phyloP scores from a whole-genome alignment of 257 asterid genomes.

The Ligustrum vulgare region DNA sequence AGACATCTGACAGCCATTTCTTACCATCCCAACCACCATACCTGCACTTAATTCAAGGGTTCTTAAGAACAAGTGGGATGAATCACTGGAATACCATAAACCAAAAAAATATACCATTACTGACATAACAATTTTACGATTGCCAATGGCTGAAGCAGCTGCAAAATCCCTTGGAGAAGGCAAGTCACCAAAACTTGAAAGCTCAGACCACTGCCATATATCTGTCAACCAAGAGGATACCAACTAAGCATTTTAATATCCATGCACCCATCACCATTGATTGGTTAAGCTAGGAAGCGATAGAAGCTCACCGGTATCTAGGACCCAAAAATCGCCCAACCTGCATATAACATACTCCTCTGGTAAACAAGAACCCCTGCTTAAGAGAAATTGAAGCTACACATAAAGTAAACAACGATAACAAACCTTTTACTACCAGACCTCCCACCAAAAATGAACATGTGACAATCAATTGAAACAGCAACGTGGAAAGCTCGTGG shows the following conservation, averaged over 20 bases:
- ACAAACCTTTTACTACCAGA: constrained; percentile 78
- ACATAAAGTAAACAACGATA: constrained; percentile 12
- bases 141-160: constrained; percentile 91
- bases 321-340: constrained; percentile 98
- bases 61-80: constrained; percentile 22
- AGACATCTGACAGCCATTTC: constrained; percentile 97
- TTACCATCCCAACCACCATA: constrained; percentile 99
- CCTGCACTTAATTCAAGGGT: constrained; percentile 49
- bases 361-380: constrained; percentile 18
- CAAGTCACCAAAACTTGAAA: constrained; percentile 94
- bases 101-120: constrained; percentile 18
- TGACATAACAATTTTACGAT: constrained; percentile 89
- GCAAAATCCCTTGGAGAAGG: constrained; percentile 97
- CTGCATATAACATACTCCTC: constrained; percentile 45
- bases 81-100: constrained; percentile 23
- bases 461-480: constrained; percentile 85
- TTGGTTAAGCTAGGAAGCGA: constrained; percentile 12
- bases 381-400: constrained; percentile 16
- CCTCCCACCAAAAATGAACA: constrained; percentile 97
- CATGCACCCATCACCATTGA: constrained; percentile 7
- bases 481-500: constrained; percentile 93
- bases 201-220: constrained; percentile 99
- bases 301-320: constrained; percentile 83
- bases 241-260: constrained; percentile 11
- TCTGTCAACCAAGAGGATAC: constrained; percentile 43